Base-by-base conservation (phyloP, 2,329 filamentous ascomycete genomes). In the Penicillium sp. region DNA sequence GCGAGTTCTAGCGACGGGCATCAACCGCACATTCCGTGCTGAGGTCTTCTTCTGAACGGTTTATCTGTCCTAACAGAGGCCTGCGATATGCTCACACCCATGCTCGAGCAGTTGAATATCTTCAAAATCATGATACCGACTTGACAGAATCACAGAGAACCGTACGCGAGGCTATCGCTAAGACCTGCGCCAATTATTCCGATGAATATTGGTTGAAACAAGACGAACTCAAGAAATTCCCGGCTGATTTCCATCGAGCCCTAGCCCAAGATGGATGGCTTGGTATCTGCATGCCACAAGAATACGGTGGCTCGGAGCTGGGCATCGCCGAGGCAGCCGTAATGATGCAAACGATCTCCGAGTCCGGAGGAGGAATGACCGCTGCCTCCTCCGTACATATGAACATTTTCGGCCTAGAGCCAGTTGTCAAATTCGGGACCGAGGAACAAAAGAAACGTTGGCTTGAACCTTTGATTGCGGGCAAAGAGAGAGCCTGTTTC, bases 321-420 rank as follows among this genome's bases (percentile, higher is more conserved):
- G 75, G 75, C 0, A 69, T 72, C 40, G 63, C 71, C 2, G 74
- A 77, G 57, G 75, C 75, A 0, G 70, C 73, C 0, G 65, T 76
- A 3, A 77, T 77, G 75, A 74, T 78, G 73, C 74, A 77, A 51
- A 78, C 75, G 3, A 73, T 78, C 16, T 69, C 75, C 2, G 75
- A 77, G 58, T 71, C 66, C 1, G 75, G 75, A 0, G 75, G 69
- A 5, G 75, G 74, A 2, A 73, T 74, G 63, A 70, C 72, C 1
- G 76, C 67, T 5, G 70, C 72, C 1, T 73, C 69, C 7, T 71
- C 72, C 1, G 70, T 78, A 11, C 75, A 78, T 46, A 77, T 77
- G 73, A 78, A 78, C 47, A 76, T 78, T 27, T 78, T 77, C 51
- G 75, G 74, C 0, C 57, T 77, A 2, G 73, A 74, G 42, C 75